These are phyloP conservation scores for Trametes versicolor DNA, from an alignment of 1,284 basidiomycete genomes.

Conservation along the genomic window DNA sequence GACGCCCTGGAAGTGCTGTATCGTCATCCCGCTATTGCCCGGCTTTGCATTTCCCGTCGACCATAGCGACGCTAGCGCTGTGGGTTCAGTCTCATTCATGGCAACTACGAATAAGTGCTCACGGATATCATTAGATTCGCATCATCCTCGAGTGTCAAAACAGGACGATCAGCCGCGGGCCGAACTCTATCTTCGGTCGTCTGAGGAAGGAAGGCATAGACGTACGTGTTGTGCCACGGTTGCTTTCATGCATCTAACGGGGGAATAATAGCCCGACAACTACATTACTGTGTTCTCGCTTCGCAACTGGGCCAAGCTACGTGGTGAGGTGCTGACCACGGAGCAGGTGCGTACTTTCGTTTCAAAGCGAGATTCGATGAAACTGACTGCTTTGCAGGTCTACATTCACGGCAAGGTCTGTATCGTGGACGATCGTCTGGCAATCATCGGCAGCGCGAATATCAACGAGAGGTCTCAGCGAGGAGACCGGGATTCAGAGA, in stretches of 20 bases:
- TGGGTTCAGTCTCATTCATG: conserved; percentile 51
- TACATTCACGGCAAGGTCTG: conserved; percentile 94
- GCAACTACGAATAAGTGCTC: conserved; percentile 13
- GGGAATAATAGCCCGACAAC: conserved; percentile 74
- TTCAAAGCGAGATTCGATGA: neutral
- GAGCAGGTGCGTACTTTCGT: conserved; percentile 70
- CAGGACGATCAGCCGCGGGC: conserved; percentile 88
- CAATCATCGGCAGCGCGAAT: conserved; percentile 99
- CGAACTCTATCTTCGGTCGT: conserved; percentile 91
- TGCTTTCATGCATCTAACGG: neutral
- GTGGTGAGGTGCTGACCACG: conserved; percentile 86
- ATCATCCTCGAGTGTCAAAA: conserved; percentile 96
- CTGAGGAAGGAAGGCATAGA: conserved; percentile 91
- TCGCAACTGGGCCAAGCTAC: conserved; percentile 94
- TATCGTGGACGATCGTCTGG: conserved; percentile 95
- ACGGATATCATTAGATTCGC: conserved; percentile 66
- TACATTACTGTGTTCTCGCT: conserved; percentile 95
- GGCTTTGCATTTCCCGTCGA: conserved; percentile 96
- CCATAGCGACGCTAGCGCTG: conserved; percentile 90
- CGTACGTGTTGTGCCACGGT: conserved; percentile 54
- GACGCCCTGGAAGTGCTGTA: conserved; percentile 91
- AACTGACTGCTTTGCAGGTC: conserved; percentile 55
- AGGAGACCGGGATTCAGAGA: conserved; percentile 96
- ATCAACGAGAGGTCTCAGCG: conserved; percentile 98
- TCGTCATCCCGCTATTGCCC: conserved; percentile 93